phyloP scores from a whole-genome alignment of 2,329 filamentous ascomycete genomes.

The Cucurbitaria berberidis region DNA sequence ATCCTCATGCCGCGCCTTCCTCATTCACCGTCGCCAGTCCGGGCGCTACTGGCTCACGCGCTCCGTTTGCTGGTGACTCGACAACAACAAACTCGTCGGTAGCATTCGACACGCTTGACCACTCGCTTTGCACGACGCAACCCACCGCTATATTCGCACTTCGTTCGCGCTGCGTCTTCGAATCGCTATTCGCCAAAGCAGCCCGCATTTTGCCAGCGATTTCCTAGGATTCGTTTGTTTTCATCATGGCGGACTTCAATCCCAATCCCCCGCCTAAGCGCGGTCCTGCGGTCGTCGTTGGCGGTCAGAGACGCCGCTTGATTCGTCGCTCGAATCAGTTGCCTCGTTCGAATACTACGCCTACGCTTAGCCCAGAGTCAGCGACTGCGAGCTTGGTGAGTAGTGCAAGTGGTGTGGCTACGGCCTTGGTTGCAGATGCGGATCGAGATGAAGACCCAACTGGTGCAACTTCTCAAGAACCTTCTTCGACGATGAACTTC shows the following conservation, averaged over 20 bases:
- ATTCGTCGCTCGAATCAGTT: constrained; percentile 21
- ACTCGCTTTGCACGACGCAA: not conserved
- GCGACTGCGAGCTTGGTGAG: constrained; percentile 1
- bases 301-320: constrained; percentile 27
- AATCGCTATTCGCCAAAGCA: not conserved
- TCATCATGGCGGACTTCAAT: constrained; percentile 3
- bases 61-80: constrained; percentile 22
- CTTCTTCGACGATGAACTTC: constrained; percentile 1
- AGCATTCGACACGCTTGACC: not conserved
- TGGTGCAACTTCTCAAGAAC: not conserved
- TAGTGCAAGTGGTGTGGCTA: constrained; percentile 4
- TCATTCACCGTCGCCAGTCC: constrained; percentile 3
- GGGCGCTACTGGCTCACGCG: constrained; percentile 7
- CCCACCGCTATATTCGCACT: not conserved
- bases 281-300: constrained; percentile 14
- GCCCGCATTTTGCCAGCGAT: not conserved
- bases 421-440: not conserved
- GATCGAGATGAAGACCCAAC: constrained; percentile 7
- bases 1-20: constrained; percentile 13
- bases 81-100: constrained; percentile 8
- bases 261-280: constrained; percentile 1
- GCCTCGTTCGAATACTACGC: constrained; percentile 22
- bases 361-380: constrained; percentile 13
- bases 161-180: not conserved
- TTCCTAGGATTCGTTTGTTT: not conserved